phyloP scores from a whole-genome alignment of 2,329 filamentous ascomycete species.

The Stagonosporopsis rhizophila region DNA sequence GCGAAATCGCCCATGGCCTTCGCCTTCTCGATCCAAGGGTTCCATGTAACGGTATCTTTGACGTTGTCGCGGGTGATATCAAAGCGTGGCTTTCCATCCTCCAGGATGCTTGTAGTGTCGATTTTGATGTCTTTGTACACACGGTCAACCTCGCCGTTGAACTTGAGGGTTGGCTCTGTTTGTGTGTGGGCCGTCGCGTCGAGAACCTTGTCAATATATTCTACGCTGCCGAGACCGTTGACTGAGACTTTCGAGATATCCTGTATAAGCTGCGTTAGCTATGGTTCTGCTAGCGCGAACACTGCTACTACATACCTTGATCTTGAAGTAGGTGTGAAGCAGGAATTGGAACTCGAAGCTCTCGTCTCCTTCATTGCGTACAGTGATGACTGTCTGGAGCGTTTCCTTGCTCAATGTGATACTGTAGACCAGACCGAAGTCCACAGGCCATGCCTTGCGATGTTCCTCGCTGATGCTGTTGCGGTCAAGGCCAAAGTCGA shows the following conservation, averaged over 20 bases:
- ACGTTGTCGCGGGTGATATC: constrained; percentile 84
- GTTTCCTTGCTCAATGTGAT: constrained; percentile 80
- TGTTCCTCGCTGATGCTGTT: constrained; percentile 72
- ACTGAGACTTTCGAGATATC: constrained; percentile 79
- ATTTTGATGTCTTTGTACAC: constrained; percentile 76
- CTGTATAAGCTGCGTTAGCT: constrained; percentile 53
- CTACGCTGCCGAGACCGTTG: constrained; percentile 75
- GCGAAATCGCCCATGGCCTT: constrained; percentile 83
- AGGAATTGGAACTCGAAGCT: constrained; percentile 91
- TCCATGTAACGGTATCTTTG: constrained; percentile 92
- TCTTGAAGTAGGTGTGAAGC: constrained; percentile 86
- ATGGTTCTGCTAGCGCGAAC: too few species aligned
- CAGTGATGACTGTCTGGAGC: constrained; percentile 80
- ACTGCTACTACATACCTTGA: constrained; percentile 67
- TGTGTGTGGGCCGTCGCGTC: constrained; percentile 70
- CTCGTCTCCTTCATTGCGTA: constrained; percentile 84
- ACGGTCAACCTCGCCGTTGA: constrained; percentile 83
- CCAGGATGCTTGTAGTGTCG: constrained; percentile 68
- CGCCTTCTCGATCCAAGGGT: constrained; percentile 90
- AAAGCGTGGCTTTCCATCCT: constrained; percentile 70
- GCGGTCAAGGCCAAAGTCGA: constrained; percentile 90
- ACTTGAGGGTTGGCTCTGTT: constrained; percentile 68
- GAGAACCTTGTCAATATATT: constrained; percentile 84
- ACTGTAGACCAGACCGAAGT: constrained; percentile 91
- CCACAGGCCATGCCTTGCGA: constrained; percentile 79